Base-by-base conservation (phyloP, 768 basidiomycete genomes). In the Psilocybe cyanescens region DNA sequence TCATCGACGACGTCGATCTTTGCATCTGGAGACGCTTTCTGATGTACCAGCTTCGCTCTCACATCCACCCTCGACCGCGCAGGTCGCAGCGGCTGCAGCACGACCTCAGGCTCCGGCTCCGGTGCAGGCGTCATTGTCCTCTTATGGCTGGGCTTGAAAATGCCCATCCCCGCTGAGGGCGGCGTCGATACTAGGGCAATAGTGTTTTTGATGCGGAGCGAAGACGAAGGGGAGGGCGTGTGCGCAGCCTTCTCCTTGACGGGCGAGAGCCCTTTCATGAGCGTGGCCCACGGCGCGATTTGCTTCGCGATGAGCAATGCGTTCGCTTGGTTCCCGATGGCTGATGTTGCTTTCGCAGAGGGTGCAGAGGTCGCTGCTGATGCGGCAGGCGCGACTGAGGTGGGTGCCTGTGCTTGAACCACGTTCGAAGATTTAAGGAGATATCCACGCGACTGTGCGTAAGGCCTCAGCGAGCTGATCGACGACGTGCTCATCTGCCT, bases 271-370 rank as follows among this genome's bases (percentile, higher is more conserved):
- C 66, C 65, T 50, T 74, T 69, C 17, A 75, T 49, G 6, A 87
- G 71, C 6, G 77, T 76, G 0, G 83, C 75, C 88, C 87, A 90
- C 0, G 89, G 88, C 0, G 83, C 81, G 52, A 91, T 91, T 58
- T 82, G 86, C 68, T 83, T 81, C 0, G 83, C 85, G 7, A 86
- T 73, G 44, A 72, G 57, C 2, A 47, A 12, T 0, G 71, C 66
- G 6, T 62, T 65, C 3, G 55, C 51, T 6, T 47, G 55, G 51
- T 47, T 65, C 5, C 41, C 41, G 14, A 14, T 39, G 37, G 37
- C 37, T 24, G 24, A 39, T 39, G 8, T 0, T 8, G 8, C 37
- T 39, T 39, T 8, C 8, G 14, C 14, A 14, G 14, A 39, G 14
- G 6, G 41, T 44, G 11, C 41, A 44, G 5, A 6, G 41, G 8